Conservation (phyloP, 345 rosid genomes). For the Gynandropsis gynandra region DNA sequence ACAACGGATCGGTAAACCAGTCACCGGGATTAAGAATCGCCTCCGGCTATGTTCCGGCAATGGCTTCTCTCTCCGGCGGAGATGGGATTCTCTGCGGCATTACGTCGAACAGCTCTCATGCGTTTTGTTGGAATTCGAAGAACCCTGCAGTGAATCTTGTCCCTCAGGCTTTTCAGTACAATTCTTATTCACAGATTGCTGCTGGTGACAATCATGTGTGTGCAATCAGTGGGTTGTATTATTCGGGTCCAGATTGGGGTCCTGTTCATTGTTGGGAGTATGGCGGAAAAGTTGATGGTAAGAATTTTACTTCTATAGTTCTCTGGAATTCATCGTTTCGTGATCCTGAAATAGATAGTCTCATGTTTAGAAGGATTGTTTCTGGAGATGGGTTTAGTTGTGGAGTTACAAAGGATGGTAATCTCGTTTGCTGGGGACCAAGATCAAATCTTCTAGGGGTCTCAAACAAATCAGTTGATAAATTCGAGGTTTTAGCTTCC, state of each 20-base stretch:
- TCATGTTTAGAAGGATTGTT: slow-evolving; percentile 54
- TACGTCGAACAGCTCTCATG: slow-evolving; percentile 63
- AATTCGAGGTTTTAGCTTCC: slow-evolving; percentile 54
- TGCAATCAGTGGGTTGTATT: slow-evolving; percentile 31
- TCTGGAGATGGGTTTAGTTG: slow-evolving; percentile 91
- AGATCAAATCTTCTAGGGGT: slow-evolving; percentile 38
- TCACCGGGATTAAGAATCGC: slow-evolving; percentile 21
- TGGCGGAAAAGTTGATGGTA: background rate
- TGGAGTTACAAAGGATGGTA: slow-evolving; percentile 62
- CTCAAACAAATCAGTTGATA: slow-evolving; percentile 28
- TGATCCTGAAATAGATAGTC: slow-evolving; percentile 40
- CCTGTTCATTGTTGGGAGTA: slow-evolving; percentile 36
- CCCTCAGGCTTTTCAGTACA: slow-evolving; percentile 40
- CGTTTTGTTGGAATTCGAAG: slow-evolving; percentile 59
- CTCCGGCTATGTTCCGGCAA: slow-evolving; percentile 36
- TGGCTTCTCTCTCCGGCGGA: slow-evolving; percentile 77
- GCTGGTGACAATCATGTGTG: slow-evolving; percentile 31
- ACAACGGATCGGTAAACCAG: slow-evolving; percentile 25
- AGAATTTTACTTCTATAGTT: slow-evolving; percentile 16
- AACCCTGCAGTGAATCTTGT: slow-evolving; percentile 51
- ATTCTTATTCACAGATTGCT: slow-evolving; percentile 39
- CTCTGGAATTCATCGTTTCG: slow-evolving; percentile 32
- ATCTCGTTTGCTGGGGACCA: slow-evolving; percentile 85
- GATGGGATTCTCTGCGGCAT: slow-evolving; percentile 86
- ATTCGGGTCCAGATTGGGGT: slow-evolving; percentile 29